A percentile compares a stretch with the other conserved stretches of the same genome.
Conservation (phyloP, 2,329 filamentous ascomycete species). For the Botrytis sinoallii region DNA sequence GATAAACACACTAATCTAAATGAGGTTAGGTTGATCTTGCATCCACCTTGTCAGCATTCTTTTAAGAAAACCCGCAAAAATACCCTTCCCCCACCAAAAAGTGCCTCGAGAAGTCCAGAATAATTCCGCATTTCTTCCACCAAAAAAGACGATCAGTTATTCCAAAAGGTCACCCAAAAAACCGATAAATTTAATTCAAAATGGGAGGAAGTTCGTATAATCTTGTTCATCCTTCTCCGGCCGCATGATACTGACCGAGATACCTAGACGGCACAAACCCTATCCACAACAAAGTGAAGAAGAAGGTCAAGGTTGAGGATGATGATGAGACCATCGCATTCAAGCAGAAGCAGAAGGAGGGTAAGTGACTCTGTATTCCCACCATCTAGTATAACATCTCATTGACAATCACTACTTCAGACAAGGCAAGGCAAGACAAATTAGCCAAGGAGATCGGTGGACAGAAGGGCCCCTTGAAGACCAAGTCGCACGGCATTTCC, state of each 20-base stretch:
- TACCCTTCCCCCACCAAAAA: conserved; percentile 12
- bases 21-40: not conserved
- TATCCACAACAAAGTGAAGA: conserved; percentile 74
- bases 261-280: conserved; percentile 12
- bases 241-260: conserved; percentile 39
- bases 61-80: conserved; percentile 13
- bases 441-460: conserved; percentile 63
- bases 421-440: conserved; percentile 74
- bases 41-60: conserved; percentile 6
- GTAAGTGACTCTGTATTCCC: conserved; percentile 50
- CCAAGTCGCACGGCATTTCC: conserved; percentile 86
- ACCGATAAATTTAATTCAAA: conserved; percentile 38
- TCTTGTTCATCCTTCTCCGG: not conserved
- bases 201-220: conserved; percentile 55
- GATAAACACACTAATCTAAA: not conserved
- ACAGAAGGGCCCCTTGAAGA: conserved; percentile 78
- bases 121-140: conserved; percentile 10
- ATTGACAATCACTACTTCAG: not conserved
- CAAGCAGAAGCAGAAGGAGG: conserved; percentile 79
- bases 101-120: conserved; percentile 12
- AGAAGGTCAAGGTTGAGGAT: conserved; percentile 68
- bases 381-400: conserved; percentile 41
- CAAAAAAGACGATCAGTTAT: not conserved
- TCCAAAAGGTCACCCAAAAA: conserved; percentile 1
- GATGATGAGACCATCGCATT: conserved; percentile 85